Evolutionary conservation across 441 rosid species (phyloP), one percentile per base, ranked within the genome.

Genomic region (Bruguiera hainesii): DNA sequence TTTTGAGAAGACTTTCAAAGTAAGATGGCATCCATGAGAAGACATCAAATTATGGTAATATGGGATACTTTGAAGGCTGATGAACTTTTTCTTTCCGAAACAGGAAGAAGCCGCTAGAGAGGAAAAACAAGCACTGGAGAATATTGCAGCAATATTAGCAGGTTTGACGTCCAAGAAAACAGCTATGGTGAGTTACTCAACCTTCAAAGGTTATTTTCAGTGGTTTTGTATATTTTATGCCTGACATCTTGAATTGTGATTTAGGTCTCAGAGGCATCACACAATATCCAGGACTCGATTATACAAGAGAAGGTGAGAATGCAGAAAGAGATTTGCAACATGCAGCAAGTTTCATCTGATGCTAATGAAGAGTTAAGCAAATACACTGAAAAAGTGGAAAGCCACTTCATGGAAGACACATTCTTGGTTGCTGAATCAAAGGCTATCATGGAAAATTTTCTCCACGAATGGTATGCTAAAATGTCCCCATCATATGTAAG

Each of bases 61-160:
- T 52, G 26, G 56, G 15, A 30, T 20, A 56, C 33, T 53, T 20
- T 20, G 18, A 35, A 74, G 20, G 58, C 39, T 60, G 48, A 65
- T 26, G 29, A 66, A 65, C 42, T 61, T 64, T 19, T 25, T 23
- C 72, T 67, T 55, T 71, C 6, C 71, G 73, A 68, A 76, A 84
- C 87, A 91, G 97, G 91, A 88, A 72, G 91, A 87, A 72, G 88
- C 92, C 28, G 86, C 75, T 8, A 85, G 70, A 77, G 98, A 91
- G 71, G 88, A 91, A 81, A 81, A 87, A 63, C 86, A 76, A 75
- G 95, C 97, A 33, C 57, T 91, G 75, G 73, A 77, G 74, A 83
- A 84, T 60, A 87, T 93, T 71, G 75, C 90, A 9, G 57, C 68
- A 60, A 87, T 91, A 82, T 79, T 91, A 71, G 76, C 80, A 60